These are phyloP conservation scores for Choanephora cucurbitarum DNA, from an alignment of 371 early-diverging fungal species.

Conservation along the genomic window DNA sequence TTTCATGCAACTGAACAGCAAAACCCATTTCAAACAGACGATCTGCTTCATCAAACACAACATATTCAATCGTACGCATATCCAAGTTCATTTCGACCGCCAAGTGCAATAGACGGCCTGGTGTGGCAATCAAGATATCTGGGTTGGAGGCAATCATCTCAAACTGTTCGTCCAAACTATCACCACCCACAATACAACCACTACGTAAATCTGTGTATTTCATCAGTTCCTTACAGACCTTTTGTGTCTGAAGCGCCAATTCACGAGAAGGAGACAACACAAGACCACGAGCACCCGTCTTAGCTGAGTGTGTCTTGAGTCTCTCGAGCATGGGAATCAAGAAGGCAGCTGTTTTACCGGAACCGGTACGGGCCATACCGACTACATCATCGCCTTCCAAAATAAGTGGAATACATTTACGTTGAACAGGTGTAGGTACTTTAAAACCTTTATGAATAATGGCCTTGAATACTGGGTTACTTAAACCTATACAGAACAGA, in stretches of 20 bases:
- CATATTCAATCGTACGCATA: slow-evolving; percentile 86
- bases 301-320: slow-evolving; percentile 86
- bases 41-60: slow-evolving; percentile 99
- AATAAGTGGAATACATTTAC: slow-evolving; percentile 93
- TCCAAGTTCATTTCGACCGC: slow-evolving; percentile 93
- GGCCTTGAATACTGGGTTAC: slow-evolving; percentile 80
- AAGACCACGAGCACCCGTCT: slow-evolving; percentile 86
- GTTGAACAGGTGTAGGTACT: slow-evolving; percentile 98
- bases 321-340: slow-evolving; percentile 92
- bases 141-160: slow-evolving; percentile 89
- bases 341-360: slow-evolving; percentile 98
- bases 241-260: slow-evolving; percentile 95
- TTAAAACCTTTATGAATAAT: slow-evolving; percentile 91
- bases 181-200: slow-evolving; percentile 95
- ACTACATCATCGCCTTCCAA: slow-evolving; percentile 93
- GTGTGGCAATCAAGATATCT: slow-evolving; percentile 97
- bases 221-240: slow-evolving; percentile 86
- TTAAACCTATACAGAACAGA: slow-evolving; percentile 54
- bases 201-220: slow-evolving; percentile 91
- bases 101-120: slow-evolving; percentile 96
- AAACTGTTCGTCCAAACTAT: slow-evolving; percentile 92
- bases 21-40: slow-evolving; percentile 98
- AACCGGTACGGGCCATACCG: slow-evolving; percentile 98
- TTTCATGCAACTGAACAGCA: slow-evolving; percentile 92
- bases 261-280: slow-evolving; percentile 95